Conservation (phyloP, 2,329 filamentous ascomycete species). For the Fusarium nurragi region DNA sequence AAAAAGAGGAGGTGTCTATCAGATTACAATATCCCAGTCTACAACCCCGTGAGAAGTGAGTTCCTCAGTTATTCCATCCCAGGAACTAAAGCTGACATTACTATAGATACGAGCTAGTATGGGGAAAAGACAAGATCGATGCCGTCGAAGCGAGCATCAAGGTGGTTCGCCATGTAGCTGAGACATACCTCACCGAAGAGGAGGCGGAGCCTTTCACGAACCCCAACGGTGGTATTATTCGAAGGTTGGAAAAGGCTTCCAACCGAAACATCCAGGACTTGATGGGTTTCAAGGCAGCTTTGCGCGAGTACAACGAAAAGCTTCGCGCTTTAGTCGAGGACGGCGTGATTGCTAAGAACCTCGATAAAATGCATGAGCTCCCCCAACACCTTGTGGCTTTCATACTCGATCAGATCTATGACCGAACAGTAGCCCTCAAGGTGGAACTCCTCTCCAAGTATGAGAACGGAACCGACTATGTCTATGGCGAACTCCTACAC, state of each 20-base stretch:
- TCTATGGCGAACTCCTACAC: constrained; percentile 92
- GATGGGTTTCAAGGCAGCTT: constrained; percentile 74
- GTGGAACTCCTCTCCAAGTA: constrained; percentile 87
- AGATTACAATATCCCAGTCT: constrained; percentile 86
- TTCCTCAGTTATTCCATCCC: not conserved
- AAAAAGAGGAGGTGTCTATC: constrained; percentile 66
- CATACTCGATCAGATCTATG: constrained; percentile 88
- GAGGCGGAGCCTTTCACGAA: constrained; percentile 75
- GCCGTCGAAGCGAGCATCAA: constrained; percentile 77
- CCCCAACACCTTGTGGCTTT: constrained; percentile 78
- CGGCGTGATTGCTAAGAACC: constrained; percentile 76
- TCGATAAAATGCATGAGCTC: constrained; percentile 74
- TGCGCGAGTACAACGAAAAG: constrained; percentile 80
- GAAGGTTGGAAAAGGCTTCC: constrained; percentile 79
- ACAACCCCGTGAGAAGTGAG: constrained; percentile 72
- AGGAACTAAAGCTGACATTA: constrained; percentile 31
- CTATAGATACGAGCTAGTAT: constrained; percentile 69
- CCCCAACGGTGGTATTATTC: constrained; percentile 76
- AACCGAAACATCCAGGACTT: constrained; percentile 71
- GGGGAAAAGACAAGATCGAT: constrained; percentile 81
- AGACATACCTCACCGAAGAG: constrained; percentile 79
- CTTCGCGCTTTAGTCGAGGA: constrained; percentile 72
- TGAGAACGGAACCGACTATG: constrained; percentile 89
- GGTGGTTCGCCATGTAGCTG: constrained; percentile 74
- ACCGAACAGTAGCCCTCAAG: constrained; percentile 88